phyloP scores from a whole-genome alignment of 2,329 filamentous ascomycete genomes.

The Monosporascus sp. region DNA sequence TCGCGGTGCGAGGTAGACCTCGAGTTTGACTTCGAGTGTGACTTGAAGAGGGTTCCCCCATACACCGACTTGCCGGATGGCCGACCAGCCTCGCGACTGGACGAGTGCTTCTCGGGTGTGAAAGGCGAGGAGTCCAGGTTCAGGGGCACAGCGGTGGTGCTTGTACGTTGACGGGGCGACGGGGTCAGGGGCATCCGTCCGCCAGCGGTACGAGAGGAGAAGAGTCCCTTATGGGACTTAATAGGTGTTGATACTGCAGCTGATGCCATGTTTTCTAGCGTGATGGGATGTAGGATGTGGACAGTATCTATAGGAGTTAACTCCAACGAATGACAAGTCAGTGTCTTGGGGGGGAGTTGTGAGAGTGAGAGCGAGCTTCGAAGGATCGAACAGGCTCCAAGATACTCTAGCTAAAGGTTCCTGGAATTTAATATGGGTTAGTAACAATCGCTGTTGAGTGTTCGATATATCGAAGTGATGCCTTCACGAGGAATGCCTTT shows the following conservation, averaged over 20 bases:
- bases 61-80: conserved; percentile 67
- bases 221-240: conserved; percentile 91
- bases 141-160: conserved; percentile 41
- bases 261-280: conserved; percentile 64
- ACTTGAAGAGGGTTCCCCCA: conserved; percentile 71
- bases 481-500: conserved; percentile 35
- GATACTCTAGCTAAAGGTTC: conserved; percentile 56
- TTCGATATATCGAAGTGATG: conserved; percentile 42
- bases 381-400: conserved; percentile 49
- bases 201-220: conserved; percentile 87
- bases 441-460: conserved; percentile 37
- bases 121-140: conserved; percentile 67
- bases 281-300: conserved; percentile 28
- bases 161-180: conserved; percentile 66
- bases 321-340: conserved; percentile 43
- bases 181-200: conserved; percentile 92
- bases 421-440: conserved; percentile 42
- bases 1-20: conserved; percentile 64
- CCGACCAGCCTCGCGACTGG: conserved; percentile 44
- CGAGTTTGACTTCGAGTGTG: conserved; percentile 65
- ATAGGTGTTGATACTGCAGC: conserved; percentile 79
- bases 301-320: conserved; percentile 23
- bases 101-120: conserved; percentile 61
- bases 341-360: conserved; percentile 38
- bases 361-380: conserved; percentile 30